These are phyloP conservation scores for Willaertia magna DNA, from an alignment of 208 protist genomes.

Conservation along the genomic window DNA sequence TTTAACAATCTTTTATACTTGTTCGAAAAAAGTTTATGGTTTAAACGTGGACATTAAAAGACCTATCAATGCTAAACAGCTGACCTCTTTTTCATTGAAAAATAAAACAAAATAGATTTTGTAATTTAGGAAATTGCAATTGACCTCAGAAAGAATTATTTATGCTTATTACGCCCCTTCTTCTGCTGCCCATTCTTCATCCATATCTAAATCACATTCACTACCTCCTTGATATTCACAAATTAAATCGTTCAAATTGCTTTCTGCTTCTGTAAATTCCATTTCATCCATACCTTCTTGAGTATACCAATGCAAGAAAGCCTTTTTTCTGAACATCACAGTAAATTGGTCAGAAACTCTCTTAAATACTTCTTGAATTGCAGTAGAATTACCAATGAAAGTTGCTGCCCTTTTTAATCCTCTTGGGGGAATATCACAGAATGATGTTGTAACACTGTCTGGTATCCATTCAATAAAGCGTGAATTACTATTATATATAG, in stretches of 20 bases:
- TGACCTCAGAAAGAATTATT: too few relatives aligned
- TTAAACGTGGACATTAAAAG: too few relatives aligned
- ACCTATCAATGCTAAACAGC: too few relatives aligned
- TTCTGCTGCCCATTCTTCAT: too few relatives aligned
- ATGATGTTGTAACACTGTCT: conserved; percentile 55
- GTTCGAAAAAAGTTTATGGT: too few relatives aligned
- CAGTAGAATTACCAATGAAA: conserved; percentile 57
- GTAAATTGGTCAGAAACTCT: conserved; percentile 52
- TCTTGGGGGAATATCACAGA: conserved; percentile 46
- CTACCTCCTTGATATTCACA: conserved; percentile 59
- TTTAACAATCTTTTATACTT: too few relatives aligned
- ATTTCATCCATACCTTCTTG: conserved; percentile 46
- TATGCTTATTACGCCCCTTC: too few relatives aligned
- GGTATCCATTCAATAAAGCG: conserved; percentile 66
- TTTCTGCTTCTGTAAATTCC: conserved; percentile 55
- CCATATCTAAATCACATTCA: too few relatives aligned
- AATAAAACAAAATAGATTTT: too few relatives aligned
- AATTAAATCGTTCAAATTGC: conserved; percentile 55
- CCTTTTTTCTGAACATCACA: conserved; percentile 55
- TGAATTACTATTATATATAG: conserved; percentile 45
- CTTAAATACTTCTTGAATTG: conserved; percentile 54
- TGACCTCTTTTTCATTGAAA: too few relatives aligned
- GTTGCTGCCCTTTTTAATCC: conserved; percentile 47
- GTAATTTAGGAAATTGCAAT: too few relatives aligned
- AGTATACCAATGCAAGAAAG: conserved; percentile 66